These are phyloP conservation scores for Phytophthora kernoviae DNA, from an alignment of 352 stramenopile species.

Conservation along the genomic window DNA sequence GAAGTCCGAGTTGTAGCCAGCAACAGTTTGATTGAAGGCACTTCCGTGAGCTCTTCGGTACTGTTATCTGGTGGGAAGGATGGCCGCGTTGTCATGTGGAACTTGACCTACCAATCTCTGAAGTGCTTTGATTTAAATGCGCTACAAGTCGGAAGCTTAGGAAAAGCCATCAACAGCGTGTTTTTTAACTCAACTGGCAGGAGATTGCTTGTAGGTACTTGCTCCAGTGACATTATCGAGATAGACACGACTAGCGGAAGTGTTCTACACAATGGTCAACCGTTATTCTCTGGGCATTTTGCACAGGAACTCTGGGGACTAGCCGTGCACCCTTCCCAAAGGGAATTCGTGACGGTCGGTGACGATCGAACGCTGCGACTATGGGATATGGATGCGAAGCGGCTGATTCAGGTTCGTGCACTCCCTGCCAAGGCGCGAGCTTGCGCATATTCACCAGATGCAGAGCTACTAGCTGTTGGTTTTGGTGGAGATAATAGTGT, in stretches of 20 bases:
- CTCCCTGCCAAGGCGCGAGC: constrained; percentile 64
- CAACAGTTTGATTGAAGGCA: constrained; percentile 10
- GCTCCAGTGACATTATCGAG: constrained; percentile 89
- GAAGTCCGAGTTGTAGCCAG: constrained; percentile 49
- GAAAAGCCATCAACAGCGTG: constrained; percentile 49
- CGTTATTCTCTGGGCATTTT: constrained; percentile 72
- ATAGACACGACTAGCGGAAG: constrained; percentile 46
- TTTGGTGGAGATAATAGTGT: constrained; percentile 67
- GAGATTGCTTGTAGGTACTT: constrained; percentile 83
- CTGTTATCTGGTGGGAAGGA: constrained; percentile 77
- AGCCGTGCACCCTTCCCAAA: constrained; percentile 66
- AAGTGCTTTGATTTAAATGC: constrained; percentile 64
- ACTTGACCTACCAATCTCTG: constrained; percentile 65
- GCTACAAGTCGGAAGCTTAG: constrained; percentile 42
- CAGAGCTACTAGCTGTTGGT: constrained; percentile 82
- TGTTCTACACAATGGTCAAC: constrained; percentile 41
- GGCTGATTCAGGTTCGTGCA: constrained; percentile 40
- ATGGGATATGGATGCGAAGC: constrained; percentile 79
- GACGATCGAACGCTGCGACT: constrained; percentile 85
- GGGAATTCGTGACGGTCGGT: constrained; percentile 71
- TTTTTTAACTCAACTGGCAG: constrained; percentile 45
- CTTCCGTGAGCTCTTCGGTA: constrained; percentile 5
- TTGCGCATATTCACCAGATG: constrained; percentile 89
- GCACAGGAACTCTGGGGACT: constrained; percentile 82
- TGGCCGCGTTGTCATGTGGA: constrained; percentile 73